These are phyloP conservation scores for Psilocybe cyanescens DNA, from an alignment of 768 basidiomycete genomes.

Conservation along the genomic window DNA sequence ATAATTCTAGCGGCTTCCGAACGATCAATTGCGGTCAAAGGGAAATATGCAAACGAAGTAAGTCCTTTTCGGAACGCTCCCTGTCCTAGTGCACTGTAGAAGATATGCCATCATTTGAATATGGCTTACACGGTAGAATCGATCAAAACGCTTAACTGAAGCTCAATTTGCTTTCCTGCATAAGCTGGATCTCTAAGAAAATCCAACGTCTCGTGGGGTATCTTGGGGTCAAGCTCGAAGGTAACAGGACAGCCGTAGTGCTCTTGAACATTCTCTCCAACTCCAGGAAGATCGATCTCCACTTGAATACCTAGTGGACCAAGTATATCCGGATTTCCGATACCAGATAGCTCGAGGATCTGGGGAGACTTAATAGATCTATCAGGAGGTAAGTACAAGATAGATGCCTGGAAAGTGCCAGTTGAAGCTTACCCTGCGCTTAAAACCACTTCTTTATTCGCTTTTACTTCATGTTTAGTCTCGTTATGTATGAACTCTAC, in stretches of 20 bases:
- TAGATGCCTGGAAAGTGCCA: background rate
- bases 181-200: background rate
- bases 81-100: background rate
- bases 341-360: conserved; percentile 18
- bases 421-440: conserved; percentile 6
- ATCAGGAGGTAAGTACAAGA: background rate
- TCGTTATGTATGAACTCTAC: conserved; percentile 39
- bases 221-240: background rate
- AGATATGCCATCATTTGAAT: no score
- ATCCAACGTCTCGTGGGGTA: background rate
- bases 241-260: background rate
- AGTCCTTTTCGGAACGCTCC: conserved; percentile 2
- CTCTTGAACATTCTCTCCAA: conserved; percentile 19
- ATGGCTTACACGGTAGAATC: no score
- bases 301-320: conserved; percentile 6
- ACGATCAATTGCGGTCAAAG: conserved; percentile 17
- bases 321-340: conserved; percentile 11
- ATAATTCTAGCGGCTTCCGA: conserved; percentile 20
- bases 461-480: conserved; percentile 2
- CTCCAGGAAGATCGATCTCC: conserved; percentile 14
- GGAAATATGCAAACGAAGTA: conserved; percentile 14
- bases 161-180: background rate
- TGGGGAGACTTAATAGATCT: conserved; percentile 15
- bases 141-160: background rate
- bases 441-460: conserved; percentile 10